phyloP scores from a whole-genome alignment of 106 monocot genomes.

The Amphibolis antarctica region DNA sequence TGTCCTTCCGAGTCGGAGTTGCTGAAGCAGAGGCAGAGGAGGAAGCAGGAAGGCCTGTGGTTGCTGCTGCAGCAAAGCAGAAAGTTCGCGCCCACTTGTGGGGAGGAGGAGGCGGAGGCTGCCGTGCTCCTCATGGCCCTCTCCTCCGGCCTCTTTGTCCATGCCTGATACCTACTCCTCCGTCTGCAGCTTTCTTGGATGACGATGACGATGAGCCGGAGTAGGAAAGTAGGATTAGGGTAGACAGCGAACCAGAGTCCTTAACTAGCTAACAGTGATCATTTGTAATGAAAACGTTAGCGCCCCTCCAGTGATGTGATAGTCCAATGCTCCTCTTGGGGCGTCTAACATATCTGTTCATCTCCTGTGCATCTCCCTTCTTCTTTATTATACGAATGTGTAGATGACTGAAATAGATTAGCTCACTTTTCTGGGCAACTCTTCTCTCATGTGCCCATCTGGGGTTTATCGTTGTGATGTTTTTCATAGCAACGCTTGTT shows the following conservation, averaged over 20 bases:
- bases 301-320: too few relatives aligned
- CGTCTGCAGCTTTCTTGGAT: too few relatives aligned
- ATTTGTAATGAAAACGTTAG: too few relatives aligned
- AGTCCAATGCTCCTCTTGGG: too few relatives aligned
- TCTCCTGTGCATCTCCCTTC: not conserved
- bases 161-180: not conserved
- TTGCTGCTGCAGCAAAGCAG: slow-evolving; percentile 15
- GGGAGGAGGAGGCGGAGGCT: slow-evolving; percentile 22
- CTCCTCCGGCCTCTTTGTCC: slow-evolving; percentile 21
- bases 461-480: not conserved
- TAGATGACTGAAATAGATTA: not conserved
- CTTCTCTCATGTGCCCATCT: not conserved
- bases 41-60: slow-evolving; percentile 16
- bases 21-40: slow-evolving; percentile 10
- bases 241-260: too few relatives aligned
- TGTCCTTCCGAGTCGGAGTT: not conserved
- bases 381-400: too few relatives aligned
- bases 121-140: slow-evolving; percentile 27
- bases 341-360: not conserved
- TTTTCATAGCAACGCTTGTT: not conserved
- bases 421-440: not conserved
- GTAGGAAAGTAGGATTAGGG: too few relatives aligned
- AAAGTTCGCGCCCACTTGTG: slow-evolving; percentile 9
- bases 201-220: too few relatives aligned
- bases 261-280: too few relatives aligned